These are phyloP conservation scores for Agaricus blazei DNA, from an alignment of 768 basidiomycete species.

Conservation along the genomic window DNA sequence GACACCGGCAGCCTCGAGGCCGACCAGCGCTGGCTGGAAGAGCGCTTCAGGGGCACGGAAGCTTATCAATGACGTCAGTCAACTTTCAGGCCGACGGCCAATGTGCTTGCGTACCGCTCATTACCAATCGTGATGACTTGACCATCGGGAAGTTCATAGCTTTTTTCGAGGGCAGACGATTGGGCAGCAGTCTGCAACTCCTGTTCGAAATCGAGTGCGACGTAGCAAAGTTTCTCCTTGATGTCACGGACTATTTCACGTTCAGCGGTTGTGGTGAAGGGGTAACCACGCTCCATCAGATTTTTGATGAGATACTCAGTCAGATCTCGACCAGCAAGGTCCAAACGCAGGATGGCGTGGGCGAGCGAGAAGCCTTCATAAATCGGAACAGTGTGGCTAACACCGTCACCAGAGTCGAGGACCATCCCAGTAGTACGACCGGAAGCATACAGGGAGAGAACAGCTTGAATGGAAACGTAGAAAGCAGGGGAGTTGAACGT, in stretches of 20 bases:
- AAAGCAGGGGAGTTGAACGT: slow-evolving; percentile 92
- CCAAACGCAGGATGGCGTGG: slow-evolving; percentile 89
- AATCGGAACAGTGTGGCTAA: slow-evolving; percentile 93
- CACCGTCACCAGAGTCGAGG: slow-evolving; percentile 94
- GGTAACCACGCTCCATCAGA: slow-evolving; percentile 87
- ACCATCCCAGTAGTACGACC: slow-evolving; percentile 95
- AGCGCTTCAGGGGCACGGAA: slow-evolving; percentile 95
- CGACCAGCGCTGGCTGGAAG: slow-evolving; percentile 89
- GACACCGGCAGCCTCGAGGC: slow-evolving; percentile 86
- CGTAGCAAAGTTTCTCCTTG: slow-evolving; percentile 96
- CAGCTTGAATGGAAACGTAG: slow-evolving; percentile 90
- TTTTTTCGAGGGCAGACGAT: slow-evolving; percentile 87
- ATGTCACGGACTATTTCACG: slow-evolving; percentile 94
- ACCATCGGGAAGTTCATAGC: slow-evolving; percentile 87
- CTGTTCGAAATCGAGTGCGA: slow-evolving; percentile 91
- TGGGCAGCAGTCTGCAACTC: slow-evolving; percentile 89
- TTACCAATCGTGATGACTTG: slow-evolving; percentile 95
- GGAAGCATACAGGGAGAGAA: slow-evolving; percentile 87
- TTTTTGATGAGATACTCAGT: slow-evolving; percentile 82
- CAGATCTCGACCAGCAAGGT: slow-evolving; percentile 89
- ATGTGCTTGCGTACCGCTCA: slow-evolving; percentile 71
- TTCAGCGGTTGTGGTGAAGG: slow-evolving; percentile 91
- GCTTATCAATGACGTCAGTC: slow-evolving; percentile 47
- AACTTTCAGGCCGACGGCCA: slow-evolving; percentile 26
- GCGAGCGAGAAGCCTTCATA: slow-evolving; percentile 93